Conservation (phyloP, 805 yeast genomes). For the Trichomonascus vanleenenianus region DNA sequence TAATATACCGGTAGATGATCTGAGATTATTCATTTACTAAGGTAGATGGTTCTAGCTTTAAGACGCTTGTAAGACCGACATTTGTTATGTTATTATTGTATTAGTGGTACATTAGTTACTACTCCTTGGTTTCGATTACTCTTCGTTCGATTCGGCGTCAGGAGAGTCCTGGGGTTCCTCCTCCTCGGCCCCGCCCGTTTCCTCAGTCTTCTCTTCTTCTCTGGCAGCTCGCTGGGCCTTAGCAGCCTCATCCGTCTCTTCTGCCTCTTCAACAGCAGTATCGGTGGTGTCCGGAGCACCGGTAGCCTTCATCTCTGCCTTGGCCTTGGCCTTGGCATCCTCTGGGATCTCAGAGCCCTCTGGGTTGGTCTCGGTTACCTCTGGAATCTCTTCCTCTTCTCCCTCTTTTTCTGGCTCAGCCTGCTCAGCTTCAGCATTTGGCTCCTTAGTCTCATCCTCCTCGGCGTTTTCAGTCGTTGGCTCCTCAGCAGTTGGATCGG, state of each 20-base stretch:
- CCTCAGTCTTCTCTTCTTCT: not conserved
- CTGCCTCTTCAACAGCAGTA: not conserved
- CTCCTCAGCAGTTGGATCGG: not conserved
- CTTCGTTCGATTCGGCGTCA: not conserved
- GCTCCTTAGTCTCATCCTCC: not conserved
- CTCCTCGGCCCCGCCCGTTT: not conserved
- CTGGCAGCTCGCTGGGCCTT: conserved; percentile 35
- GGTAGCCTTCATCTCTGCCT: conserved; percentile 19
- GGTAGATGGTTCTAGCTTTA: too few species aligned
- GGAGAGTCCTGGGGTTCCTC: not conserved
- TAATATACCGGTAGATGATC: too few species aligned
- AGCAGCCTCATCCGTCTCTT: conserved; percentile 33
- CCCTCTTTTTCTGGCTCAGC: not conserved
- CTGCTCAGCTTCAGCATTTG: not conserved
- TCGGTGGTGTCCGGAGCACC: not conserved
- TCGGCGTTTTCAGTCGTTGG: not conserved
- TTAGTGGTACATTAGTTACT: too few species aligned
- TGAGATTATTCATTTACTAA: too few species aligned
- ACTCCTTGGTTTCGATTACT: too few species aligned
- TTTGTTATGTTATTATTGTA: too few species aligned
- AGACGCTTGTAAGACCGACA: too few species aligned
- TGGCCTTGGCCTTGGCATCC: conserved; percentile 1
- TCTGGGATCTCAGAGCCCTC: conserved; percentile 48
- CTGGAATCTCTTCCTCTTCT: not conserved
- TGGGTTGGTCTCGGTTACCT: conserved; percentile 16